Conservation (phyloP, 108 stramenopile genomes). For the Pseudonitzschia delicatissima region DNA sequence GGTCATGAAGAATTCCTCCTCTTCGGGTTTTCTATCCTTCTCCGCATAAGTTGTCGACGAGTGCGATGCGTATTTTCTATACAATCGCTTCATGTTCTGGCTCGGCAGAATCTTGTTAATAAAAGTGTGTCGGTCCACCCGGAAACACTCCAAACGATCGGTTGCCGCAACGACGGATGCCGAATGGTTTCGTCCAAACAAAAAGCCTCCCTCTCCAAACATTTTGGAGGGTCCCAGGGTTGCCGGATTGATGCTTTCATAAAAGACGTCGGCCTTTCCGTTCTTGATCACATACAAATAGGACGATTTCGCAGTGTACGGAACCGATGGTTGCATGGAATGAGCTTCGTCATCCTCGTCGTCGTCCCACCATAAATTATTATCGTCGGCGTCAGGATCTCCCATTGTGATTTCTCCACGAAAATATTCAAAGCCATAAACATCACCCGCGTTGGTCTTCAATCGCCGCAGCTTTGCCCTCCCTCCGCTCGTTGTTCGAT, state of each 20-base stretch:
- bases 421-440: neutral
- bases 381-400: neutral
- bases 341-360: constrained; percentile 2
- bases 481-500: neutral
- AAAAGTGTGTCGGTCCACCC: constrained; percentile 40
- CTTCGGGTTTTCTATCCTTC: neutral
- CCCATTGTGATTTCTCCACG: neutral
- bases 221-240: constrained; percentile 35
- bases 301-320: neutral
- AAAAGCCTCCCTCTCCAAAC: constrained; percentile 48
- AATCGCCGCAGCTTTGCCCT: neutral
- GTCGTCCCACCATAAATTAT: no score
- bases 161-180: constrained; percentile 34
- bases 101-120: constrained; percentile 38
- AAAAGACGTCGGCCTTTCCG: constrained; percentile 35
- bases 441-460: neutral
- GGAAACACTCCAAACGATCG: constrained; percentile 38
- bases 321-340: neutral
- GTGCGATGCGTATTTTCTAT: constrained; percentile 25
- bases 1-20: constrained; percentile 38
- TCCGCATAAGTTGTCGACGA: neutral
- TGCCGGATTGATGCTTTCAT: constrained; percentile 30
- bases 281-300: constrained; percentile 28
- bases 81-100: constrained; percentile 29
- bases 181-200: constrained; percentile 42